Evolutionary conservation across 1,139 yeast species (phyloP).

Genomic region (Spathaspora jeffriesii): DNA sequence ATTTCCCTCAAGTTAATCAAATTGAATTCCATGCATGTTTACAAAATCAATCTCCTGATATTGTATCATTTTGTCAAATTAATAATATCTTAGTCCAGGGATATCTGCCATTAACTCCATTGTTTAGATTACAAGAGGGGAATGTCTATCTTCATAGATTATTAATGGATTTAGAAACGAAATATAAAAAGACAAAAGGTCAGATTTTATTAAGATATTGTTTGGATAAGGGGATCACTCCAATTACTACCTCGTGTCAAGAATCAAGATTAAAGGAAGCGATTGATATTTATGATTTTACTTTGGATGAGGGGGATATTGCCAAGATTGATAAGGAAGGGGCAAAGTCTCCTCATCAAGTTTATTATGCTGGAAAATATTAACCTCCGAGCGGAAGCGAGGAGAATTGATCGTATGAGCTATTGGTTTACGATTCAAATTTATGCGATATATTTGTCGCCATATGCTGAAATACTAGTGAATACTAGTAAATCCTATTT

Average conservation of each 20-base stretch:
- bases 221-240: constrained; percentile 59
- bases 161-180: constrained; percentile 45
- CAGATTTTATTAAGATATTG: constrained; percentile 73
- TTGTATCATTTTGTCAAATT: constrained; percentile 26
- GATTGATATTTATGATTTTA: constrained; percentile 53
- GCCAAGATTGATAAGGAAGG: constrained; percentile 26
- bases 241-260: constrained; percentile 71
- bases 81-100: constrained; percentile 35
- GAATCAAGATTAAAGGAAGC: constrained; percentile 56
- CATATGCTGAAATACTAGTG: not conserved
- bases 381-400: not conserved
- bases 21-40: constrained; percentile 43
- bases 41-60: constrained; percentile 33
- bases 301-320: constrained; percentile 26
- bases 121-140: constrained; percentile 24
- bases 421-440: too few species aligned
- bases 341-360: constrained; percentile 23
- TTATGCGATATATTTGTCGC: too few species aligned
- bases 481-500: too few species aligned
- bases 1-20: constrained; percentile 35
- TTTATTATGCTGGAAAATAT: constrained; percentile 18
- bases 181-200: constrained; percentile 57
- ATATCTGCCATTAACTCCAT: constrained; percentile 41
- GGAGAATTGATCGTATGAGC: too few species aligned
- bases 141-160: constrained; percentile 26